These are phyloP conservation scores for Hemileccinum impolitum DNA, from an alignment of 768 basidiomycete species.

Conservation along the genomic window DNA sequence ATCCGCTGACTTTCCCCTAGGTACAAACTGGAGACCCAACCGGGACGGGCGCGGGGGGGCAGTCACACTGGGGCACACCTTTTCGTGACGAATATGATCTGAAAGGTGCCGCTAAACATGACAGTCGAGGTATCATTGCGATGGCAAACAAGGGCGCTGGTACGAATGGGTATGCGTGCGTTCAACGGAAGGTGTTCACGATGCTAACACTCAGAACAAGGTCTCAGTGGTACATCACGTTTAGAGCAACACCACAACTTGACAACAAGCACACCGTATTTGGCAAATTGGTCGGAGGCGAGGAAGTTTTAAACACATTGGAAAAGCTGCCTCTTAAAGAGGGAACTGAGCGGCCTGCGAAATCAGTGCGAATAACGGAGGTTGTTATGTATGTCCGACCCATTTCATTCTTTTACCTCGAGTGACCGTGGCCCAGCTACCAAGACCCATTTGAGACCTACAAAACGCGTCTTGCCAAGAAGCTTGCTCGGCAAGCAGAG, in stretches of 20 bases:
- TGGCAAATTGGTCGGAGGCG: conserved; percentile 94
- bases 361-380: conserved; percentile 81
- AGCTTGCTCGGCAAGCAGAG: conserved; percentile 48
- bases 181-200: neutral
- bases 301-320: conserved; percentile 81
- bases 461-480: conserved; percentile 77
- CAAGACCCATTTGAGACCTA: conserved; percentile 97
- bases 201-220: conserved; percentile 35
- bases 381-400: conserved; percentile 68
- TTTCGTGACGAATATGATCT: conserved; percentile 93
- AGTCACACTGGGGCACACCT: conserved; percentile 91
- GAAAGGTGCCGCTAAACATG: conserved; percentile 86
- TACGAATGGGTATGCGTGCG: conserved; percentile 68
- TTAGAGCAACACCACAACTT: conserved; percentile 76
- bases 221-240: conserved; percentile 93
- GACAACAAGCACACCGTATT: conserved; percentile 96
- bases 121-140: conserved; percentile 76
- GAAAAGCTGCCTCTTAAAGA: conserved; percentile 80
- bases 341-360: conserved; percentile 84
- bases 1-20: conserved; percentile 37
- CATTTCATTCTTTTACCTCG: neutral
- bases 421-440: conserved; percentile 46
- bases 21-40: conserved; percentile 98
- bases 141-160: conserved; percentile 96
- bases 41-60: conserved; percentile 90